These are phyloP conservation scores for Yamadazyma aaseri DNA, from an alignment of 1,139 yeast genomes.

Conservation along the genomic window DNA sequence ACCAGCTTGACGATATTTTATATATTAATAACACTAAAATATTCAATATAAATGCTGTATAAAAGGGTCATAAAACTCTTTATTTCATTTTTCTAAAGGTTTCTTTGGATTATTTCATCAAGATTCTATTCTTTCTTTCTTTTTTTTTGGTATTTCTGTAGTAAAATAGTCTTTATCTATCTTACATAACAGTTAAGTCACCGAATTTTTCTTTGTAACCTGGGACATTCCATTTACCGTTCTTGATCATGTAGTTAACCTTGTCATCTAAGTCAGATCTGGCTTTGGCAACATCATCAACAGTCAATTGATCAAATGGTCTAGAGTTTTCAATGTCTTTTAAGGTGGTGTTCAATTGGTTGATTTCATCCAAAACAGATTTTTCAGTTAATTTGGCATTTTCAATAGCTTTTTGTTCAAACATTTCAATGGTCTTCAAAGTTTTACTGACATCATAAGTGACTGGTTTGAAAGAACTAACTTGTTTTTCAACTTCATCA, in stretches of 20 bases:
- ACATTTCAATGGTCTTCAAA: constrained; percentile 86
- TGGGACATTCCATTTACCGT: constrained; percentile 98
- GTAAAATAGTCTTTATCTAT: no score
- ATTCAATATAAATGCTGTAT: constrained; percentile 3
- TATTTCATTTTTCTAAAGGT: no score
- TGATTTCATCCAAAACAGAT: constrained; percentile 82
- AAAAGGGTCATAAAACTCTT: no score
- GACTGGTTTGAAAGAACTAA: constrained; percentile 74
- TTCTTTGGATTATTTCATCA: no score
- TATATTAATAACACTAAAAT: constrained; percentile 13
- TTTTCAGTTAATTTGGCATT: constrained; percentile 93
- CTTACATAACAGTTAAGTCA: constrained; percentile 88
- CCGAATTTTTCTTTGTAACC: constrained; percentile 98
- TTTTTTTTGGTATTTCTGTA: no score
- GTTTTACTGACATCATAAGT: constrained; percentile 86
- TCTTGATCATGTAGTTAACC: constrained; percentile 91
- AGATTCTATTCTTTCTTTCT: no score
- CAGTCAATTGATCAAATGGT: constrained; percentile 96
- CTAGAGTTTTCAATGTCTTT: constrained; percentile 94
- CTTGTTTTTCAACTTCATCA: constrained; percentile 77
- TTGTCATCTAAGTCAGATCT: constrained; percentile 97
- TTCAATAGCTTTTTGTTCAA: constrained; percentile 93
- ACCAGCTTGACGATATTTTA: constrained; percentile 17
- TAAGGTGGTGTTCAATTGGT: constrained; percentile 82
- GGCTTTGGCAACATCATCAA: constrained; percentile 91